A percentile compares a stretch with the other conserved stretches of the same genome.
These are phyloP conservation scores for Debaryomyces subglobosus DNA, from an alignment of 1,139 yeast genomes.

Conservation along the genomic window DNA sequence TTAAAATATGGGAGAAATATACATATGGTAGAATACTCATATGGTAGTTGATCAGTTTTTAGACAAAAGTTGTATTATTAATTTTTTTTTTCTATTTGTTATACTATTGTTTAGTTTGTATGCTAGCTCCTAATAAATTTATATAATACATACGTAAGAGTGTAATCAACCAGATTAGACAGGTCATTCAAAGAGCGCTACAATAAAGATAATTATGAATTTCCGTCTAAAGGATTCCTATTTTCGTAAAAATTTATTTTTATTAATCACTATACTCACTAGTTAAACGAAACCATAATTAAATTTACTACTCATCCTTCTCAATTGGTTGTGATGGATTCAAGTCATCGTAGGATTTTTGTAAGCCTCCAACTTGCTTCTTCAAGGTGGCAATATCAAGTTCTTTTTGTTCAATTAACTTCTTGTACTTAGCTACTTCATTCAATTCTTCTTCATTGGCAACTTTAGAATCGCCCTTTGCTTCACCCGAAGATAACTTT, in stretches of 20 bases:
- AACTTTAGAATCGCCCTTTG: constrained; percentile 13
- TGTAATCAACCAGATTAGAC: background rate
- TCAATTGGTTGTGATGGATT: constrained; percentile 17
- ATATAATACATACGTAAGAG: background rate
- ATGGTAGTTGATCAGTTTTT: background rate
- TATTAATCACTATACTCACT: background rate
- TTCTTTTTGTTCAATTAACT: constrained; percentile 48
- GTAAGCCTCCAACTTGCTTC: constrained; percentile 57
- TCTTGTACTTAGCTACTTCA: constrained; percentile 42
- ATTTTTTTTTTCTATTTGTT: background rate
- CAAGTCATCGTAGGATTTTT: constrained; percentile 53
- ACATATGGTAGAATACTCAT: background rate
- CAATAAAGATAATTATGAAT: background rate
- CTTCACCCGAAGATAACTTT: constrained; percentile 23
- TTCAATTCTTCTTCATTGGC: constrained; percentile 21
- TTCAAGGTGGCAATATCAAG: constrained; percentile 52
- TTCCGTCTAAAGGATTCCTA: background rate
- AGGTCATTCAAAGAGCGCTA: background rate
- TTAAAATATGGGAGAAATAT: background rate
- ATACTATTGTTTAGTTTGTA: background rate
- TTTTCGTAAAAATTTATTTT: background rate
- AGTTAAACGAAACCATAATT: background rate
- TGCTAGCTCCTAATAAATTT: background rate
- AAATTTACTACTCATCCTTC: constrained; percentile 15
- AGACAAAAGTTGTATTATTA: constrained; percentile 3